Base-by-base conservation (phyloP, 352 stramenopile species). In the Globisporangium apiculatum region DNA sequence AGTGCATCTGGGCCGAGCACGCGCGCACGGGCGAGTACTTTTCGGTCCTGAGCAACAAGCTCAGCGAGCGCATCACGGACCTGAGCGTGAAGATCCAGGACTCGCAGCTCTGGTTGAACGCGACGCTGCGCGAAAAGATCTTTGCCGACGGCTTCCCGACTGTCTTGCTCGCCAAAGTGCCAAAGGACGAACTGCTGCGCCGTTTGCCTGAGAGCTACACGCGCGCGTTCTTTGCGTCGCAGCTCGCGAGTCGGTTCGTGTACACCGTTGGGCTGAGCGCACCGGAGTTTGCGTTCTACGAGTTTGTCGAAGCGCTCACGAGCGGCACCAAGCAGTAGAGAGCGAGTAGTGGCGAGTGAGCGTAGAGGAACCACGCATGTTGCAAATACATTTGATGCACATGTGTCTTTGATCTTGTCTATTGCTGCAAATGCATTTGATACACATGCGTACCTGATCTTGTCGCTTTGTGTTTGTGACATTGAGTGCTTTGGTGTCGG, bases 231-330 rank as follows among this genome's bases (percentile, higher is more conserved):
- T 94, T 94, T 51, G 81, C 79, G 17, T 91, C 79, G 58, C 82
- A 94, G 67, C 68, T 94, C 40, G 81, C 83, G 7, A 89, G 76
- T 51, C 81, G 80, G 55, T 91, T 91, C 69, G 81, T 94, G 36
- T 94, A 94, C 70, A 75, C 71, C 18, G 78, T 82, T 41, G 81
- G 81, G 8, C 67, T 91, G 37, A 74, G 69, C 53, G 78, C 77
- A 8, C 82, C 79, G 8, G 83, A 94, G 65, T 94, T 91, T 43
- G 80, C 81, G 36, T 94, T 94, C 71, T 94, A 91, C 72, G 83
- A 94, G 70, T 94, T 91, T 54, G 81, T 91, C 35, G 61, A 91
- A 53, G 66, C 71, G 46, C 75, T 92, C 54, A 76, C 57, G n/a
- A 51, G 36, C 46, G 35, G 35, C 50, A 54, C 14, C 35, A 45